Evolutionary conservation across 352 stramenopile genomes (phyloP), one percentile per base, ranked within the genome.

Genomic region (Phytophthora constricta): DNA sequence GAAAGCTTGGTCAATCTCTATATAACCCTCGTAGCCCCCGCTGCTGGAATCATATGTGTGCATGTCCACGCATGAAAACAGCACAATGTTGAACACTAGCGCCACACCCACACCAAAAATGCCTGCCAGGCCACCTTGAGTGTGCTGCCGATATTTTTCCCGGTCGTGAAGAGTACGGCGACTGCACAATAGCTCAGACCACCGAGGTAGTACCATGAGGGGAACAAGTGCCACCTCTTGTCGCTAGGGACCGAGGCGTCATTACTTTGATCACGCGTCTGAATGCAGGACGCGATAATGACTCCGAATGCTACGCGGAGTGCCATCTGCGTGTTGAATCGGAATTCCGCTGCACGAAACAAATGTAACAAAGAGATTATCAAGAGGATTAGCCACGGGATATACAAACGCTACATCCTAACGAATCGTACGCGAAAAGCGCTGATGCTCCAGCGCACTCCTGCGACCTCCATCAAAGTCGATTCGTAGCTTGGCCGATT

Each of bases 181-280:
- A 88, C 74, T 0, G 85, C 85, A 22, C 84, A 90, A 62, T 93
- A 93, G 59, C 83, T 92, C 17, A 93, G 69, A 69, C 85, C 85
- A 45, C 85, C 85, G 2, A 85, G 71, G 42, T 80, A 82, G 23
- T 85, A 85, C 77, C 77, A 85, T 19, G 73, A 68, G 20, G 77
- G 77, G 17, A 85, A 85, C 26, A 85, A 45, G 5, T 67, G 60
- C 77, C 77, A 85, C n/a, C 76, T 68, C 37, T 85, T 82, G 31
- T 33, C 55, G n/a, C n/a, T n/a, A n/a, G n/a, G n/a, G n/a, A n/a
- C n/a, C 3, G 68, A 54, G 23, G 60, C 16, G 37, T 67, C 33
- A 0, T 58, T 46, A 0, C 60, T 47, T 53, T 74, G 64, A n/a
- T 76, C 68, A 10, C 76, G 76, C 11, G 73, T 82, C 51, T 82